These are phyloP conservation scores for Mycena citricolor DNA, from an alignment of 1,284 basidiomycete species.

Conservation along the genomic window DNA sequence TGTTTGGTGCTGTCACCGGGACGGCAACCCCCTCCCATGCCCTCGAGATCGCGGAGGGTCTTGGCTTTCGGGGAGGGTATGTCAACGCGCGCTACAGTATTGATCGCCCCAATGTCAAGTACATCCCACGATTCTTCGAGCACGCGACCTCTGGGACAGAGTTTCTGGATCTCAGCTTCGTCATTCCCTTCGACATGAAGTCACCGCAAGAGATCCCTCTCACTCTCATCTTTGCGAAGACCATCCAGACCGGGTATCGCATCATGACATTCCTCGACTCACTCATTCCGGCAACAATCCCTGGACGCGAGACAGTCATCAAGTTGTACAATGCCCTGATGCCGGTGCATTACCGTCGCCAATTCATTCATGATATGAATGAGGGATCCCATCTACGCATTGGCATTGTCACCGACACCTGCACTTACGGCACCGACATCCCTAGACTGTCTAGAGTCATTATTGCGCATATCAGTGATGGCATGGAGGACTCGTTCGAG, in stretches of 20 bases:
- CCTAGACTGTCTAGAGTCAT: conserved; percentile 4
- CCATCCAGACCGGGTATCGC: conserved; percentile 12
- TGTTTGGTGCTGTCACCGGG: conserved; percentile 24
- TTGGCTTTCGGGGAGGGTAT: conserved; percentile 19
- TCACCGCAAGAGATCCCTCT: conserved; percentile 3
- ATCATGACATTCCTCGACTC: conserved; percentile 20
- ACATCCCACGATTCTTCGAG: conserved; percentile 22
- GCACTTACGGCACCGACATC: conserved; percentile 6
- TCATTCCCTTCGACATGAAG: conserved; percentile 14
- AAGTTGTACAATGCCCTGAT: conserved; percentile 19
- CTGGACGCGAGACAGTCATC: conserved; percentile 10
- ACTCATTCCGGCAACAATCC: conserved; percentile 17
- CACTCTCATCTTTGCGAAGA: conserved; percentile 20
- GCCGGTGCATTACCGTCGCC: conserved; percentile 8
- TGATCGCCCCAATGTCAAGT: conserved; percentile 26
- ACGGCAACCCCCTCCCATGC: conserved; percentile 16
- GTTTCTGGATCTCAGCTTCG: conserved; percentile 21
- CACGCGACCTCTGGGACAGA: conserved; percentile 17
- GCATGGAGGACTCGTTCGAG: not conserved
- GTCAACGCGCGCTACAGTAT: conserved; percentile 22
- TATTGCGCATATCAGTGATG: conserved; percentile 3
- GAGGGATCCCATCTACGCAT: not conserved
- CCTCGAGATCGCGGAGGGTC: conserved; percentile 7
- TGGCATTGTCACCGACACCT: conserved; percentile 2
- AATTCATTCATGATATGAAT: not conserved